These are phyloP conservation scores for Trichoderma sp. DNA, from an alignment of 2,329 filamentous ascomycete species.

Conservation along the genomic window DNA sequence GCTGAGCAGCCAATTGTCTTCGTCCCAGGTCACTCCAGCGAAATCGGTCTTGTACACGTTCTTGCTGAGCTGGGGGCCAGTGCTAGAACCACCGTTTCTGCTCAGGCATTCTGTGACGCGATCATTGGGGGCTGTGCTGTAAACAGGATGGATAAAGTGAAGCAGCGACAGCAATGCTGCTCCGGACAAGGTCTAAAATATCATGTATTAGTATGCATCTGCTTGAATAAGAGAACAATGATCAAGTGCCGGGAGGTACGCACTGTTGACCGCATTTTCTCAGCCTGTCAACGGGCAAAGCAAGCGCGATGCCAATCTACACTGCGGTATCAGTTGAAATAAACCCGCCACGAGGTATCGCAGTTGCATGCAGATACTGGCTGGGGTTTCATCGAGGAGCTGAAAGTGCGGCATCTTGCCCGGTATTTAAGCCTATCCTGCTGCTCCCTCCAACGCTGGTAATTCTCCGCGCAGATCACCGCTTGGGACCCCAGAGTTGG, in stretches of 20 bases:
- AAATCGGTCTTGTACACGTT: slow-evolving; percentile 32
- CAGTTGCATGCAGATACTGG: slow-evolving; percentile 15
- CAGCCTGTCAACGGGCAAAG: background rate
- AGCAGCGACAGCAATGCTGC: slow-evolving; percentile 11
- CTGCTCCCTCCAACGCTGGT: slow-evolving; percentile 1
- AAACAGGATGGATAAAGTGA: background rate
- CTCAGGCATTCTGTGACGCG: background rate
- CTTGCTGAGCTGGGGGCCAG: background rate
- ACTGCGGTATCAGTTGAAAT: background rate
- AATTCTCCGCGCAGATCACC: slow-evolving; percentile 18
- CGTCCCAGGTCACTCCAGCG: slow-evolving; percentile 34
- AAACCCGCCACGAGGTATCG: slow-evolving; percentile 2
- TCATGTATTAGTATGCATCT: background rate
- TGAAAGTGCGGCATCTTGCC: slow-evolving; percentile 10
- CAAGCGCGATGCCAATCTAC: slow-evolving; percentile 1
- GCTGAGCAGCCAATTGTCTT: slow-evolving; percentile 32
- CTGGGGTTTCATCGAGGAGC: slow-evolving; percentile 10
- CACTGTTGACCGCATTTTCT: slow-evolving; percentile 21
- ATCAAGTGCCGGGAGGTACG: background rate
- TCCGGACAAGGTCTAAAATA: background rate
- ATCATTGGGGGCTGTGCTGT: background rate
- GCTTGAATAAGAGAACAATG: background rate
- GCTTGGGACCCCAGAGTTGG: background rate
- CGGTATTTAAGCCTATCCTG: slow-evolving; percentile 13
- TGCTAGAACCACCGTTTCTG: background rate